Conservation (phyloP, 345 rosid genomes). For the Firmiana major region DNA sequence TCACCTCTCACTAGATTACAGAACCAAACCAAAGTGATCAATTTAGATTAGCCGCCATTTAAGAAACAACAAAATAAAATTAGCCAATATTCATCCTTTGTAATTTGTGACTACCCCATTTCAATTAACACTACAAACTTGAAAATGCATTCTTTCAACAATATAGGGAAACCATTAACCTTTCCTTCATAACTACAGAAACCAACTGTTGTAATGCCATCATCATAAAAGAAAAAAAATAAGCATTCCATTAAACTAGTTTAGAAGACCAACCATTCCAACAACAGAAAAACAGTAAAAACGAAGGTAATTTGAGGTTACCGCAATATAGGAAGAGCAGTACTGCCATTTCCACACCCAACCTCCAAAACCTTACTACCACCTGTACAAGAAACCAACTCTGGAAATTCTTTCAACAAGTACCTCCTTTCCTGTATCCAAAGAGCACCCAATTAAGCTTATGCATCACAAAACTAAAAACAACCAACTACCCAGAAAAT, state of each 20-base stretch:
- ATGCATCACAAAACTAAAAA: neutral
- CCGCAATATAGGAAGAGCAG: slow-evolving; percentile 74
- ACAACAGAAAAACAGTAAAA: neutral
- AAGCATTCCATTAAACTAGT: neutral
- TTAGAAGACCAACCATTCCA: neutral
- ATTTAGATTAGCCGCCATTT: neutral
- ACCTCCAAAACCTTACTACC: slow-evolving; percentile 70
- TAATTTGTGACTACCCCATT: neutral
- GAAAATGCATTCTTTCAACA: neutral
- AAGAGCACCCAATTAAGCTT: neutral
- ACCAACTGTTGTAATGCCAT: neutral
- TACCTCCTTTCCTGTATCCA: slow-evolving; percentile 73
- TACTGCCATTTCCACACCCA: slow-evolving; percentile 92
- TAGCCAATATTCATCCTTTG: neutral
- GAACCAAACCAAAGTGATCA: slow-evolving; percentile 1
- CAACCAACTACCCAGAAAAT: neutral
- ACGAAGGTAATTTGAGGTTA: slow-evolving; percentile 19
- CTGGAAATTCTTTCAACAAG: slow-evolving; percentile 86
- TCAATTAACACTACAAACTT: neutral
- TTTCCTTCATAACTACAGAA: neutral
- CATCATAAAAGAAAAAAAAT: neutral
- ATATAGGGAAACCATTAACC: neutral
- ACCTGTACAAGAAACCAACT: slow-evolving; percentile 47
- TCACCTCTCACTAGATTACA: neutral
- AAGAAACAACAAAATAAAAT: neutral